Conservation (phyloP, 441 rosid species). For the Erodium texanum region DNA sequence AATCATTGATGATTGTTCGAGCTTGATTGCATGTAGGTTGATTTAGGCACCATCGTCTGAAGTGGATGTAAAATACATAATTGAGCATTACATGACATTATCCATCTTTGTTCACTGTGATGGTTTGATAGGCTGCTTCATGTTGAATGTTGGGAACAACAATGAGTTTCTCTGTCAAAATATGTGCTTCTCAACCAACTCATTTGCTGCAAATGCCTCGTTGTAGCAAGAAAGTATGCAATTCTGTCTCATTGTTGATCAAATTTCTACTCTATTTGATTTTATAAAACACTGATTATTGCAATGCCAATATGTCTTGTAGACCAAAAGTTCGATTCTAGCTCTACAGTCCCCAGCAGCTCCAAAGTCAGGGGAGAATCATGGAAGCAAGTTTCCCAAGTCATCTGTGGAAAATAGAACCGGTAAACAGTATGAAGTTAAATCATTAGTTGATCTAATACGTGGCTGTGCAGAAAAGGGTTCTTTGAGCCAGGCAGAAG, state of each 20-base stretch:
- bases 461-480: conserved; percentile 22
- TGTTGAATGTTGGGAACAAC: neutral
- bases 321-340: conserved; percentile 12
- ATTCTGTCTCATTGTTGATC: neutral
- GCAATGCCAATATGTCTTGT: conserved; percentile 12
- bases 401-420: conserved; percentile 6
- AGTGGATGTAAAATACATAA: neutral
- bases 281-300: neutral
- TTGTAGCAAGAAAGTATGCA: conserved; percentile 6
- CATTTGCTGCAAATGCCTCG: neutral
- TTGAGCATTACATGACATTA: neutral
- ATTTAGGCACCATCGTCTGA: neutral
- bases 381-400: neutral
- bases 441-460: conserved; percentile 24
- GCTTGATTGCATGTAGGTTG: neutral
- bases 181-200: conserved; percentile 3
- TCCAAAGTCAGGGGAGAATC: neutral
- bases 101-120: neutral
- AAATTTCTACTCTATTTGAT: neutral
- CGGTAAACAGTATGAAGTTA: conserved; percentile 9
- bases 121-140: neutral
- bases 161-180: conserved; percentile 17
- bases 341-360: conserved; percentile 4
- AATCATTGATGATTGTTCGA: neutral
- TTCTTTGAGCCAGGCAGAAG: conserved; percentile 20